Evolutionary conservation across 225 moss, liverwort and hornwort genomes (phyloP), one percentile per base, ranked within the genome.

Genomic region (Polytrichum commune): DNA sequence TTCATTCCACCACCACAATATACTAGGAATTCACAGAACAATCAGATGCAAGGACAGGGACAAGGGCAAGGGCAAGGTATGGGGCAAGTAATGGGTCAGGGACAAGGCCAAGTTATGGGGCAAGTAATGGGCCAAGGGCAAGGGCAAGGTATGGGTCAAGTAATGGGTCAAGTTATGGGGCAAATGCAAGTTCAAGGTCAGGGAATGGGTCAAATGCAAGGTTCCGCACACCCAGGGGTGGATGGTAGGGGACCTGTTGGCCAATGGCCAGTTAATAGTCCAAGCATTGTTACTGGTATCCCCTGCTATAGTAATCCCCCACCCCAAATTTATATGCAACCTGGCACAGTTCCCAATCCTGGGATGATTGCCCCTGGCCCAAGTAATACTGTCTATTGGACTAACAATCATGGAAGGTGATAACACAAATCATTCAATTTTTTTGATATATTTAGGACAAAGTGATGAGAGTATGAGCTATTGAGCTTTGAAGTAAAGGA

Each of bases 351-450:
- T 69, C 78, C 56, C 54, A 69, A 84, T 77, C 87, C 83, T 29
- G 84, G 83, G 53, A 84, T 87, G 87, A 74, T 81, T 72, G 79
- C 76, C 69, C 87, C 81, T 67, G 81, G 81, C 73, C 87, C 79
- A 53, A 81, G 76, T 73, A 81, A 83, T 79, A 87, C 78, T 79
- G 79, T 87, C 67, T 87, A 84, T 77, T 87, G 87, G 87, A 81
- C 78, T 64, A 87, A 79, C 84, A 87, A 81, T 75, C 72, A 74
- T 57, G 87, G 84, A 77, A 87, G 83, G 76, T 83, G 77, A 56
- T 60, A 10, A 25, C 55, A n/a, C 23, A 46, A 53, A 9, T 46
- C 38, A 67, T 54, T 67, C 4, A 22, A 67, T 67, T 54, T 67
- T 19, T 24, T 46, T 46, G 16, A 13, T 64, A 76, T 76, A 75